Percentiles rank a stretch among this genome's conserved stretches.
These are phyloP conservation scores for Vitis hybrid DNA, from an alignment of 177 flowering plant genomes.

Conservation along the genomic window DNA sequence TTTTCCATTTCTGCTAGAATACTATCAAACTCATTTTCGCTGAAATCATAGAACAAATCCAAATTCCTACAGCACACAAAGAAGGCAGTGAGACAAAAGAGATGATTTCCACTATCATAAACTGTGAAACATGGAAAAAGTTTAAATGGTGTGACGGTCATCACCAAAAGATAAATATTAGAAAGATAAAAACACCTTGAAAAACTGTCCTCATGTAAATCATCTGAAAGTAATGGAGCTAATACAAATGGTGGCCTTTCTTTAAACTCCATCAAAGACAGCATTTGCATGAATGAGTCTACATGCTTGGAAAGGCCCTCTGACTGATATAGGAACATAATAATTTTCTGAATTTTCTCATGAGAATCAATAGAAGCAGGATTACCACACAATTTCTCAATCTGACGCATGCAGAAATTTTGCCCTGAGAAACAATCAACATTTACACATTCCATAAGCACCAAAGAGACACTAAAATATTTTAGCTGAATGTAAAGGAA, in stretches of 20 bases:
- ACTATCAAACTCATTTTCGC: slow-evolving; percentile 69
- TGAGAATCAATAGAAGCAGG: slow-evolving; percentile 40
- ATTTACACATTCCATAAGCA: not conserved
- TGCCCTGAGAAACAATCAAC: slow-evolving; percentile 50
- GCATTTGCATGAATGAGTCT: slow-evolving; percentile 77
- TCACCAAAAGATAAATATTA: not conserved
- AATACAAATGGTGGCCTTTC: slow-evolving; percentile 46
- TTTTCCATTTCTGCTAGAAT: slow-evolving; percentile 84
- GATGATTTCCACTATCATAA: too few relatives aligned
- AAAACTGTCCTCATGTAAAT: slow-evolving; percentile 43
- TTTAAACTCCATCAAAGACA: slow-evolving; percentile 57
- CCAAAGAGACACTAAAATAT: not conserved
- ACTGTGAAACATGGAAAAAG: too few relatives aligned
- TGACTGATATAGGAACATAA: slow-evolving; percentile 69
- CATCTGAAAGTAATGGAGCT: slow-evolving; percentile 64
- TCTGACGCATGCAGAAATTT: slow-evolving; percentile 69
- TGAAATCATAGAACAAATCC: slow-evolving; percentile 47
- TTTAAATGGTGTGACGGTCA: too few relatives aligned
- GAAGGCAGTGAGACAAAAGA: not conserved
- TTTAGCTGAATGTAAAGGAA: not conserved
- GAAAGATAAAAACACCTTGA: slow-evolving; percentile 43
- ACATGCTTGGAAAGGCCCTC: slow-evolving; percentile 74
- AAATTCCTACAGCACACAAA: slow-evolving; percentile 43
- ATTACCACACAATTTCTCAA: slow-evolving; percentile 58
- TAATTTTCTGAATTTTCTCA: slow-evolving; percentile 72